phyloP scores from a whole-genome alignment of 2,329 filamentous ascomycete species.

The Paraphaeosphaeria sporulosa region DNA sequence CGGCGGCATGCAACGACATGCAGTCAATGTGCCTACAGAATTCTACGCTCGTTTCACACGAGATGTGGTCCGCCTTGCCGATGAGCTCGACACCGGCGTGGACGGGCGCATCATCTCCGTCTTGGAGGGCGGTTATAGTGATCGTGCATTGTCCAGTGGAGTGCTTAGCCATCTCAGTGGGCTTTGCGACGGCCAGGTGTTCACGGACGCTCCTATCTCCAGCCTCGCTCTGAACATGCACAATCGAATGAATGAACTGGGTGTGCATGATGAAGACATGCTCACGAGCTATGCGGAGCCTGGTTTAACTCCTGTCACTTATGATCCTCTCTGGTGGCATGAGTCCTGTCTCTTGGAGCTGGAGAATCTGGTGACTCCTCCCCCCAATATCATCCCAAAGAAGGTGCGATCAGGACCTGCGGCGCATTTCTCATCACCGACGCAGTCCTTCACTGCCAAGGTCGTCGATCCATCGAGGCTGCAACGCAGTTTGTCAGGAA shows the following conservation, averaged over 20 bases:
- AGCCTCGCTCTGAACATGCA: constrained; percentile 67
- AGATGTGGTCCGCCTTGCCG: constrained; percentile 82
- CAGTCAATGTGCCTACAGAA: constrained; percentile 93
- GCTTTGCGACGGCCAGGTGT: constrained; percentile 66
- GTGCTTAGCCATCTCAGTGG: constrained; percentile 90
- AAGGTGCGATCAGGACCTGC: constrained; percentile 65
- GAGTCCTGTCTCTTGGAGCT: constrained; percentile 39
- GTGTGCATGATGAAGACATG: constrained; percentile 33
- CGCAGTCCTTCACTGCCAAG: constrained; percentile 85
- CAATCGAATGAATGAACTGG: constrained; percentile 56
- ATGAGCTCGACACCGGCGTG: constrained; percentile 78
- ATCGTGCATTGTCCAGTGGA: constrained; percentile 86
- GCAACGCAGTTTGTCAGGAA: constrained; percentile 67
- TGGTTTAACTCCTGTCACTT: constrained; percentile 35
- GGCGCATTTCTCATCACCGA: constrained; percentile 85
- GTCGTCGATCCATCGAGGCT: constrained; percentile 73
- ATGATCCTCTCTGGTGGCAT: constrained; percentile 57
- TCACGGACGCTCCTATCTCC: constrained; percentile 42
- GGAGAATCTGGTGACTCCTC: constrained; percentile 44
- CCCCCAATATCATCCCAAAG: constrained; percentile 59
- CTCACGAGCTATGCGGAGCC: constrained; percentile 28
- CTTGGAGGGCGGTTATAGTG: constrained; percentile 94
- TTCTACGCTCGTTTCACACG: constrained; percentile 93
- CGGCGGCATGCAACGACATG: constrained; percentile 91
- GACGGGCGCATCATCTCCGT: constrained; percentile 91